phyloP scores from a whole-genome alignment of 257 asterid species.

The Knoxia roxburghii region DNA sequence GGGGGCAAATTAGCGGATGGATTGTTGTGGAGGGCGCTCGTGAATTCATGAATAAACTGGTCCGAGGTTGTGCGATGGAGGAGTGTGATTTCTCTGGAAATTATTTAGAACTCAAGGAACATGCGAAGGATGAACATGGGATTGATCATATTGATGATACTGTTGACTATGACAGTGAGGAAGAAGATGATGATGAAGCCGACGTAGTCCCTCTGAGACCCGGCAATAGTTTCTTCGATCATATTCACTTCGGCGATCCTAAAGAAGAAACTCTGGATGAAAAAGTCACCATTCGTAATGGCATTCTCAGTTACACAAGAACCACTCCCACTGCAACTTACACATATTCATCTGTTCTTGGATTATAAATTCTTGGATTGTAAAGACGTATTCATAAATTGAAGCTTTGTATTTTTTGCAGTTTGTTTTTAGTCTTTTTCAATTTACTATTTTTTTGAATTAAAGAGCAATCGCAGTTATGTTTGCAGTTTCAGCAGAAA shows the following conservation, averaged over 20 bases:
- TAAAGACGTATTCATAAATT: too few species aligned
- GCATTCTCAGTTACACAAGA: background rate
- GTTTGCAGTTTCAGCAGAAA: too few species aligned
- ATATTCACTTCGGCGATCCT: background rate
- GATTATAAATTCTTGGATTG: too few species aligned
- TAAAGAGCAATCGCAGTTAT: too few species aligned
- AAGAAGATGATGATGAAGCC: background rate
- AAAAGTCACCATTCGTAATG: background rate
- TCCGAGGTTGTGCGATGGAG: slow-evolving; percentile 56
- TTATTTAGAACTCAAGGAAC: slow-evolving; percentile 49
- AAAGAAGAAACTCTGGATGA: background rate
- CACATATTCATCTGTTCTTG: background rate
- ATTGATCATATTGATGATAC: background rate
- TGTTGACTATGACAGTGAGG: background rate
- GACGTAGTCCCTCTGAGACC: background rate
- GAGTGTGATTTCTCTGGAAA: slow-evolving; percentile 54
- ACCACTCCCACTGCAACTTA: background rate
- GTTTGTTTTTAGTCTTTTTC: too few species aligned
- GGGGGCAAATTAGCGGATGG: slow-evolving; percentile 53
- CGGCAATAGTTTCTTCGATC: background rate
- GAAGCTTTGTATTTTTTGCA: too few species aligned
- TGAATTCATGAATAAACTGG: slow-evolving; percentile 39
- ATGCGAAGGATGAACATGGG: slow-evolving; percentile 56
- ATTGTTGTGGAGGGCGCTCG: slow-evolving; percentile 42
- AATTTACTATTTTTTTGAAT: too few species aligned